These are phyloP conservation scores for Agrocybe pediades DNA, from an alignment of 768 basidiomycete genomes.

Conservation along the genomic window DNA sequence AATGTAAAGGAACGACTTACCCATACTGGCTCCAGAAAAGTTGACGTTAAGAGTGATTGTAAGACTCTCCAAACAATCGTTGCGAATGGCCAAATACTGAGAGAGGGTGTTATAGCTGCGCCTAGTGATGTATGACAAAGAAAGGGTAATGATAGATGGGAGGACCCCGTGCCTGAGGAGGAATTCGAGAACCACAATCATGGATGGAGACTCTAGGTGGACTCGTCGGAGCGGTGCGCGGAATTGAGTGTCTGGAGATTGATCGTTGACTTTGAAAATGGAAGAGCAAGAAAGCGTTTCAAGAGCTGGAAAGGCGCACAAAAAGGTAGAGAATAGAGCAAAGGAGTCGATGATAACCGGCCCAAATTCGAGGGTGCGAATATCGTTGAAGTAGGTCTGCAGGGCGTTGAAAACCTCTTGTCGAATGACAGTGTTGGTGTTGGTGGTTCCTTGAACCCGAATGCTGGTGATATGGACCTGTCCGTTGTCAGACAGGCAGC, in stretches of 20 bases:
- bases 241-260: constrained; percentile 1
- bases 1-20: constrained; percentile 16
- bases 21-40: constrained; percentile 20
- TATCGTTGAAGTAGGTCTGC: constrained; percentile 1
- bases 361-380: constrained; percentile 13
- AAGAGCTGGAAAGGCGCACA: constrained; percentile 14
- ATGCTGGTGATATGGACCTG: constrained; percentile 12
- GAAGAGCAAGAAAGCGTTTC: constrained; percentile 16
- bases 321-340: constrained; percentile 10
- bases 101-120: constrained; percentile 11
- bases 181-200: constrained; percentile 14
- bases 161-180: constrained; percentile 8
- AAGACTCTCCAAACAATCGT: constrained; percentile 14
- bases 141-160: constrained; percentile 14
- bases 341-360: constrained; percentile 16
- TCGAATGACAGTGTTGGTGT: constrained; percentile 16
- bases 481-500: constrained; percentile 10
- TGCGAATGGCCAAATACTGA: constrained; percentile 11
- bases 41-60: constrained; percentile 18
- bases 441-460: constrained; percentile 13
- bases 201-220: constrained; percentile 16
- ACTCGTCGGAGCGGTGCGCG: constrained; percentile 9
- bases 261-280: constrained; percentile 8
- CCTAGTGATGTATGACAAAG: constrained; percentile 12
- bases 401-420: constrained; percentile 13